Evolutionary conservation across 768 basidiomycete species (phyloP), one percentile per base, ranked within the genome.

Genomic region (Kwoniella bestiolae): DNA sequence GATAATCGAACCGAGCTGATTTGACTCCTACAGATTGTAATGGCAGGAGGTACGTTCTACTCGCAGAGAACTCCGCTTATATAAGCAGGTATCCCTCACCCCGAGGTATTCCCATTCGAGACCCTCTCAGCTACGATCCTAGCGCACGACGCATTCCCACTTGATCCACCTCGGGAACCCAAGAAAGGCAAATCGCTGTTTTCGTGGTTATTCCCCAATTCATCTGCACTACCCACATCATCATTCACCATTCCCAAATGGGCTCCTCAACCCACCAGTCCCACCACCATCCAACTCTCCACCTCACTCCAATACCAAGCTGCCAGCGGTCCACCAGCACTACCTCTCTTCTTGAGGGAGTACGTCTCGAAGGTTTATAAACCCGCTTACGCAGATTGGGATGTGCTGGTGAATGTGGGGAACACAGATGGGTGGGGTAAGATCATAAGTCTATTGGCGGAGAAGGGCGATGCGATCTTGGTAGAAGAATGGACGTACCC

Each of bases 261-360:
- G 53, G 77, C 75, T 35, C 77, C 87, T 3, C 78, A 9, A 79
- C 84, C 18, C 75, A 79, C 12, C 84, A 78, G 11, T 79, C 84
- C 18, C 75, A 80, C 14, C 84, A 85, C 51, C 2, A 68, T 91
- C 25, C 88, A 89, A 75, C 83, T 94, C 3, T 83, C 87, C 0
- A 83, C 80, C 14, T 84, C 87, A 16, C 83, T 94, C 25, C 92
- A 94, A 78, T 94, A 93, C 71, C 85, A 86, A 71, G 70, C 74
- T 21, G 85, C 85, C 66, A 80, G 82, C 2, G 91, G 91, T 8
- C 76, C 88, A 16, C 84, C 86, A 0, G 83, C 86, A 29, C 83
- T 91, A 0, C 84, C 85, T 55, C 75, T 82, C 21, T 85, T 91
- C 74, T 77, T 89, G 44, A 73, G 84, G 44, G 86, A 88, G 51